Evolutionary conservation across 345 rosid genomes (phyloP).

Genomic region (Eucalyptus polyanthemos): DNA sequence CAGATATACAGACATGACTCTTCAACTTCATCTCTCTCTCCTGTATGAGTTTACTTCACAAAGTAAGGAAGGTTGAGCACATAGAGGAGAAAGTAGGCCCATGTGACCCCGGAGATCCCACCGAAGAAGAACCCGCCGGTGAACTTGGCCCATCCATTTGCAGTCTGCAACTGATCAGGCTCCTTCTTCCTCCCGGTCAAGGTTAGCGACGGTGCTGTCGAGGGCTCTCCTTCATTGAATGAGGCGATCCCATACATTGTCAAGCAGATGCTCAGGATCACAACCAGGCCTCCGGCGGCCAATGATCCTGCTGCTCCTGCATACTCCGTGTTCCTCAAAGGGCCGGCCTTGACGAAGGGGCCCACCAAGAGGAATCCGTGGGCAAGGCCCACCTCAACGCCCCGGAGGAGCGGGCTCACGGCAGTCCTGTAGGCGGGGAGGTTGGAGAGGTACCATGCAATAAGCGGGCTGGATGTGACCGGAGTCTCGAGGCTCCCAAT

Average conservation of each 20-base stretch:
- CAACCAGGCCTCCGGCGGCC: slow-evolving; percentile 82
- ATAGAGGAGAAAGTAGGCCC: slow-evolving; percentile 94
- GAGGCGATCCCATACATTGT: slow-evolving; percentile 81
- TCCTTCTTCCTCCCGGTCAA: slow-evolving; percentile 90
- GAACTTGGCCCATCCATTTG: slow-evolving; percentile 95
- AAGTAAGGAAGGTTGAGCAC: slow-evolving; percentile 84
- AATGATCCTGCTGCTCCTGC: slow-evolving; percentile 78
- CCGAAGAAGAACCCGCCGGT: slow-evolving; percentile 92
- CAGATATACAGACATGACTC: neutral
- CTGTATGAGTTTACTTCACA: slow-evolving; percentile 26
- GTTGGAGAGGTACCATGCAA: slow-evolving; percentile 96
- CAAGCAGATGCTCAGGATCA: slow-evolving; percentile 74
- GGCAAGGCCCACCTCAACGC: slow-evolving; percentile 79
- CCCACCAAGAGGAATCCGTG: slow-evolving; percentile 86
- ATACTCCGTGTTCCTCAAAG: slow-evolving; percentile 70
- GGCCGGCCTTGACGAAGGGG: slow-evolving; percentile 84
- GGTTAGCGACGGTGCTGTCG: slow-evolving; percentile 68
- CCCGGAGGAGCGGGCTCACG: slow-evolving; percentile 86
- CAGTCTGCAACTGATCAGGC: slow-evolving; percentile 90
- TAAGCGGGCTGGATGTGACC: slow-evolving; percentile 80
- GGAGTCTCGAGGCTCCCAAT: slow-evolving; percentile 97
- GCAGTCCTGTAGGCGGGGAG: slow-evolving; percentile 94
- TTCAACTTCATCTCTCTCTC: neutral
- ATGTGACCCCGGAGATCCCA: slow-evolving; percentile 84
- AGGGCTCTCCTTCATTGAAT: slow-evolving; percentile 76